phyloP scores from a whole-genome alignment of 495 filamentous ascomycete species.

The Penicillium mononematosum region DNA sequence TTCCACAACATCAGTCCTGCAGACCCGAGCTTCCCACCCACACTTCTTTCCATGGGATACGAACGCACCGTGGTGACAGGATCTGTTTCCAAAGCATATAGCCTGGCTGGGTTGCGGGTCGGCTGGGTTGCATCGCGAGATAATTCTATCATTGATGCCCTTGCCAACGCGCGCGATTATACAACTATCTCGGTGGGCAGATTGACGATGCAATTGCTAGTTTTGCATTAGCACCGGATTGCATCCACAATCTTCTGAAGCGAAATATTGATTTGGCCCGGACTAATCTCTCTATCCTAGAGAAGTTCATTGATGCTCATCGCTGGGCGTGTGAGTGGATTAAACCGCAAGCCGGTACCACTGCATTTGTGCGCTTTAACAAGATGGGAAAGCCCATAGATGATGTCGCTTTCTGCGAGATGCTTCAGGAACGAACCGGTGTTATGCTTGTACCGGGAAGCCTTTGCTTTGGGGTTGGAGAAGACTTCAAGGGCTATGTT shows the following conservation, averaged over 20 bases:
- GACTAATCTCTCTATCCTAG: slow-evolving; percentile 66
- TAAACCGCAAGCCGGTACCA: slow-evolving; percentile 80
- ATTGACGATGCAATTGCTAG: slow-evolving; percentile 78
- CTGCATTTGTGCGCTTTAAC: slow-evolving; percentile 71
- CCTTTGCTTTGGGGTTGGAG: slow-evolving; percentile 67
- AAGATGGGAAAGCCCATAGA: slow-evolving; percentile 65
- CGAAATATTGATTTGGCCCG: slow-evolving; percentile 71
- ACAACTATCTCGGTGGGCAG: slow-evolving; percentile 84
- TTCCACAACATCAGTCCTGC: slow-evolving; percentile 70
- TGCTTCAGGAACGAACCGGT: slow-evolving; percentile 64
- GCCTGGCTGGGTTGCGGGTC: slow-evolving; percentile 76
- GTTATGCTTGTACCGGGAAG: slow-evolving; percentile 80
- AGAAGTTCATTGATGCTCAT: slow-evolving; percentile 65
- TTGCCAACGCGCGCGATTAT: slow-evolving; percentile 70
- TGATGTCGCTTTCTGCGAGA: slow-evolving; percentile 68
- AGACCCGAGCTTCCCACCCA: slow-evolving; percentile 61
- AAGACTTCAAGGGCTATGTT: slow-evolving; percentile 75
- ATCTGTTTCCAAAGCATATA: slow-evolving; percentile 84
- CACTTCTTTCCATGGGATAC: slow-evolving; percentile 70
- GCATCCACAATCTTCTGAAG: slow-evolving; percentile 63
- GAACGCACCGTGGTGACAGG: slow-evolving; percentile 69
- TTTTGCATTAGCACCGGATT: slow-evolving; percentile 63
- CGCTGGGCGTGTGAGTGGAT: slow-evolving; percentile 66
- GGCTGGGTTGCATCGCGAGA: slow-evolving; percentile 80
- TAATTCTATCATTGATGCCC: slow-evolving; percentile 59